phyloP scores from a whole-genome alignment of 2,329 filamentous ascomycete species.

The Penicillium sp. region DNA sequence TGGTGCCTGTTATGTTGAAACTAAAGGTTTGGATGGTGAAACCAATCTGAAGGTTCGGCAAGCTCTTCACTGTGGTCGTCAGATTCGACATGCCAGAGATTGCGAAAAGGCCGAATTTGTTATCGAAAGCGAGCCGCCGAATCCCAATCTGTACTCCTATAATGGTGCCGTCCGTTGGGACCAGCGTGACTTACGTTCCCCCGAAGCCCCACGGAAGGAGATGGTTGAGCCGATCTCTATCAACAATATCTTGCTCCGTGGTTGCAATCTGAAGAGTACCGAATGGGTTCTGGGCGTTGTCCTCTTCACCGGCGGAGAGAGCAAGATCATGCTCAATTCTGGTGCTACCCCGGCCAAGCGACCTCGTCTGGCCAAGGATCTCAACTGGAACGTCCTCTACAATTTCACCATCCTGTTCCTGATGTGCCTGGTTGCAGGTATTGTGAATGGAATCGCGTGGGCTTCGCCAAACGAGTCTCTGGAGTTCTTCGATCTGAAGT shows the following conservation, averaged over 20 bases:
- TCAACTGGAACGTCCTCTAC: conserved; percentile 97
- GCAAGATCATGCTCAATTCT: conserved; percentile 99
- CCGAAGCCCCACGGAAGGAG: conserved; percentile 60
- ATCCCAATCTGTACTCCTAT: conserved; percentile 93
- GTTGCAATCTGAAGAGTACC: conserved; percentile 89
- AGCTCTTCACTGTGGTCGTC: conserved; percentile 77
- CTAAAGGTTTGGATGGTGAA: conserved; percentile 95
- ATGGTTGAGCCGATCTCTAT: conserved; percentile 94
- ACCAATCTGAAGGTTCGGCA: conserved; percentile 95
- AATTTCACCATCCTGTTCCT: conserved; percentile 86
- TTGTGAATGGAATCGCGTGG: conserved; percentile 84
- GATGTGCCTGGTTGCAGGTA: conserved; percentile 82
- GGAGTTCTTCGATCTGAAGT: conserved; percentile 78
- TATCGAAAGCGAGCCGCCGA: conserved; percentile 85
- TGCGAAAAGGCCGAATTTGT: conserved; percentile 85
- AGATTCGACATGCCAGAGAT: conserved; percentile 81
- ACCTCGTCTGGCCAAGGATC: conserved; percentile 80
- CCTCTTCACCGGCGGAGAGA: conserved; percentile 90
- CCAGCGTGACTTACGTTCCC: conserved; percentile 64
- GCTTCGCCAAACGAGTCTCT: conserved; percentile 68
- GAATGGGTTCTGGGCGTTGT: conserved; percentile 94
- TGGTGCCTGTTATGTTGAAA: conserved; percentile 94
- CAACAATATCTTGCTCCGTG: conserved; percentile 90
- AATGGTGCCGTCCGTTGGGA: conserved; percentile 85
- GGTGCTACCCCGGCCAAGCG: conserved; percentile 94